Evolutionary conservation across 2,329 filamentous ascomycete species (phyloP).

Genomic region (Berkeleyomyces basicola): DNA sequence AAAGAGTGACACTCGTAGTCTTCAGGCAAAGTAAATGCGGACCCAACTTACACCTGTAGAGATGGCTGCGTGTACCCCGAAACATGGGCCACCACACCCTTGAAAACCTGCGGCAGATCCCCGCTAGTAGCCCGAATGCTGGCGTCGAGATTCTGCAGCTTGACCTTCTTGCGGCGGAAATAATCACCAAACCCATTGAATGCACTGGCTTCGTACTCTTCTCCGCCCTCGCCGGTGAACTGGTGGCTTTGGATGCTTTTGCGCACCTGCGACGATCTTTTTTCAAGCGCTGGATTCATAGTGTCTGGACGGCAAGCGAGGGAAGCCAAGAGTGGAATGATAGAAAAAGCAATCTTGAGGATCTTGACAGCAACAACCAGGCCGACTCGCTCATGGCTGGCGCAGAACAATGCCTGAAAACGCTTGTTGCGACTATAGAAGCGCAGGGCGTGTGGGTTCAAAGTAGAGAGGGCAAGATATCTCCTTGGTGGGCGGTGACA

Average conservation of each 20-base stretch:
- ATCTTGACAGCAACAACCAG: neutral
- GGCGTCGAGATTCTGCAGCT: constrained; percentile 85
- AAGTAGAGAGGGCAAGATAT: neutral
- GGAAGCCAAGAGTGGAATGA: neutral
- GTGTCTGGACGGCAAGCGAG: neutral
- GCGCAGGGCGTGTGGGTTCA: neutral
- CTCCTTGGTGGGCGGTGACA: neutral
- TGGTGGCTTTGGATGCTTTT: constrained; percentile 48
- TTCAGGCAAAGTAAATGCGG: neutral
- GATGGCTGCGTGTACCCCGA: constrained; percentile 95
- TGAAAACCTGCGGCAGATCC: constrained; percentile 64
- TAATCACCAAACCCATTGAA: constrained; percentile 89
- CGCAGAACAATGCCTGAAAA: neutral
- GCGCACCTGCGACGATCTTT: constrained; percentile 44
- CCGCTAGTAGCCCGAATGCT: constrained; percentile 53
- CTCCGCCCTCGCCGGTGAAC: constrained; percentile 68
- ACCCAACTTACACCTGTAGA: constrained; percentile 46
- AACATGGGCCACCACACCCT: constrained; percentile 76
- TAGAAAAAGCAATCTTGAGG: neutral
- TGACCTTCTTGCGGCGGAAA: constrained; percentile 89
- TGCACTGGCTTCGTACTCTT: constrained; percentile 74
- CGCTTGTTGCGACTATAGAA: neutral
- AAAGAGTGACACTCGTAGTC: neutral
- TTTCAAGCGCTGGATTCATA: constrained; percentile 46
- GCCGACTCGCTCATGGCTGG: neutral